A percentile compares a stretch with the other conserved stretches of the same genome.
Conservation (phyloP, 306 rosid genomes). For the Prunus davidiana region DNA sequence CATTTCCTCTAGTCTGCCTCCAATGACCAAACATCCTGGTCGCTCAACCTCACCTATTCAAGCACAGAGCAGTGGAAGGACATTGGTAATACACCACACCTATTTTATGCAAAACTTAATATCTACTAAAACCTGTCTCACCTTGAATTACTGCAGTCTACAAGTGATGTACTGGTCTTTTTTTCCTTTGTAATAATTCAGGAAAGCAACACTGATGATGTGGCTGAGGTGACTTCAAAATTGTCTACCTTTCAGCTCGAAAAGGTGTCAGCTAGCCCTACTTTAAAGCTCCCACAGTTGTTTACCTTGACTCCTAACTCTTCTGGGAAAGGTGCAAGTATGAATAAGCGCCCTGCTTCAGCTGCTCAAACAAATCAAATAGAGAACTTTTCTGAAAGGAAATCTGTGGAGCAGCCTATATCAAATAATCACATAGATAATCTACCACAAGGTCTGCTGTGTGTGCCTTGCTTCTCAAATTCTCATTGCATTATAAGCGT, state of each 20-base stretch:
- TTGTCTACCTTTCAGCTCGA: conserved; percentile 74
- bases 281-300: conserved; percentile 95
- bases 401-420: conserved; percentile 55
- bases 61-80: conserved; percentile 73
- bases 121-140: conserved; percentile 11
- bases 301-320: conserved; percentile 83
- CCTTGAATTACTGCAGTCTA: background rate
- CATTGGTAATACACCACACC: conserved; percentile 46
- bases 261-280: conserved; percentile 78
- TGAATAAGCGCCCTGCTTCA: conserved; percentile 60
- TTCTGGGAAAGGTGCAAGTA: conserved; percentile 81
- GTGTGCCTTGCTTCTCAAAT: conserved; percentile 16
- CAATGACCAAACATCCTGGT: conserved; percentile 58
- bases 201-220: conserved; percentile 72
- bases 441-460: conserved; percentile 66
- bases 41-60: conserved; percentile 68
- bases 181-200: conserved; percentile 33
- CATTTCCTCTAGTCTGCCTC: conserved; percentile 68
- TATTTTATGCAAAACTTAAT: background rate
- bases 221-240: conserved; percentile 70
- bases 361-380: conserved; percentile 65
- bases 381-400: conserved; percentile 62
- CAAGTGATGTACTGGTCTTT: conserved; percentile 12
- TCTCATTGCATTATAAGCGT: conserved; percentile 24
- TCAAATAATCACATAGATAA: conserved; percentile 50